phyloP scores from a whole-genome alignment of 2,329 filamentous ascomycete species.

The Fragosphaeria purpurea region DNA sequence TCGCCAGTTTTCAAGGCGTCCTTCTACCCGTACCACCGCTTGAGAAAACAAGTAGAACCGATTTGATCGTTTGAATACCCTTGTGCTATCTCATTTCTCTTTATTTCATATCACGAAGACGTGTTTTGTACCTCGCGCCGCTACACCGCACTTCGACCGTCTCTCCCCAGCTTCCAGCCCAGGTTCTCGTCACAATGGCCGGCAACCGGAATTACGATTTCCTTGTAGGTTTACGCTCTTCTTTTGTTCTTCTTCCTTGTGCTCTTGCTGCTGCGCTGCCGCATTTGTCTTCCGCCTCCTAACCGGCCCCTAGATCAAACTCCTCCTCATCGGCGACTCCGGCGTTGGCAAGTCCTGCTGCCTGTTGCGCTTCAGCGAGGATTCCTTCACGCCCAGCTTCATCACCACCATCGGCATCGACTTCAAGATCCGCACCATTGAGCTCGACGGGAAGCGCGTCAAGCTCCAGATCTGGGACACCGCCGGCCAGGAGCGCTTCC shows the following conservation, averaged over 20 bases:
- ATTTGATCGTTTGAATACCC: no score
- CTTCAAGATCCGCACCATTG: conserved; percentile 99
- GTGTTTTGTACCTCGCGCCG: no score
- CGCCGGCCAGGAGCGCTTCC: conserved; percentile 93
- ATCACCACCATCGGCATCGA: conserved; percentile 99
- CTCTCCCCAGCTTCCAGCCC: no score
- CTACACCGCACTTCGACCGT: no score
- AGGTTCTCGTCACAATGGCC: conserved; percentile 53
- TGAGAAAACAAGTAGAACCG: no score
- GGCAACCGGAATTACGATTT: conserved; percentile 99
- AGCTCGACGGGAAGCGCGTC: conserved; percentile 95
- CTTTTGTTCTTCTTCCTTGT: background rate
- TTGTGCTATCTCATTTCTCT: no score
- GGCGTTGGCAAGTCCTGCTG: conserved; percentile 97
- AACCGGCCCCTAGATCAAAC: conserved; percentile 64
- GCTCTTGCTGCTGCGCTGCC: background rate
- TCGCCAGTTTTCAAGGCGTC: no score
- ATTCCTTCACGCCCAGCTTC: conserved; percentile 94
- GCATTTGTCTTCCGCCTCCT: background rate
- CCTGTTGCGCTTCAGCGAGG: conserved; percentile 90
- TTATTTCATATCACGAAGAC: no score
- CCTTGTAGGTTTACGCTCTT: conserved; percentile 46
- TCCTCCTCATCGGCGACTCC: conserved; percentile 91
- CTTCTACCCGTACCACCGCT: no score
- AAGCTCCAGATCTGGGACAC: conserved; percentile 99